These are phyloP conservation scores for Aspergillus quadrilineatus DNA, from an alignment of 2,329 filamentous ascomycete species.

Conservation along the genomic window DNA sequence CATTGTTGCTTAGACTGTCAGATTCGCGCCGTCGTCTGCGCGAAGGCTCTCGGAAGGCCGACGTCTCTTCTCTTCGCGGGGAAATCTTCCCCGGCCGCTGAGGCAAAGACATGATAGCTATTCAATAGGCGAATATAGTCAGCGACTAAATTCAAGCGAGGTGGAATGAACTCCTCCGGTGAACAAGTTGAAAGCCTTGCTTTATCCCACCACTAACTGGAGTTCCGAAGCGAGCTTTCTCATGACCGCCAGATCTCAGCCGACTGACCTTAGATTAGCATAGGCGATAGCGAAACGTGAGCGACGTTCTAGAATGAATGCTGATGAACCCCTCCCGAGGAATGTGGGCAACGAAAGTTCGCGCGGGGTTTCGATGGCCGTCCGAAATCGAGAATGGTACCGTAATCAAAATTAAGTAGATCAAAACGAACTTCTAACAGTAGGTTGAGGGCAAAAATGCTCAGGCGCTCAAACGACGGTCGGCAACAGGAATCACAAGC, in stretches of 20 bases:
- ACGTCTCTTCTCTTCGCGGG: conserved; percentile 59
- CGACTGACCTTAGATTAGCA: conserved; percentile 12
- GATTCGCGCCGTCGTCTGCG: conserved; percentile 69
- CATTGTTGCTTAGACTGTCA: conserved; percentile 59
- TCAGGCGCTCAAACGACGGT: conserved; percentile 5
- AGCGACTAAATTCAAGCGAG: not conserved
- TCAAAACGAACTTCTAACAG: not conserved
- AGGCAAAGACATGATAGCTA: conserved; percentile 50
- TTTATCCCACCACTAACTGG: not conserved
- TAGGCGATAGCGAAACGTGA: conserved; percentile 3
- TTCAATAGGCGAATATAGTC: not conserved
- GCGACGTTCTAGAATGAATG: not conserved
- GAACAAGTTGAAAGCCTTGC: not conserved
- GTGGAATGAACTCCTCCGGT: not conserved
- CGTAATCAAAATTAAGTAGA: conserved; percentile 1
- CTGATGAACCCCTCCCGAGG: conserved; percentile 1
- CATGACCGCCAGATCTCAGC: not conserved
- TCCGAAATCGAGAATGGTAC: not conserved
- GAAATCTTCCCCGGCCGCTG: conserved; percentile 63
- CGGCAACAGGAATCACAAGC: conserved; percentile 5
- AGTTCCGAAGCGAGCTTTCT: not conserved
- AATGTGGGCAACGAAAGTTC: conserved; percentile 3
- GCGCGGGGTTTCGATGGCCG: not conserved
- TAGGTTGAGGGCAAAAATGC: not conserved
- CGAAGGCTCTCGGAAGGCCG: conserved; percentile 66